Evolutionary conservation across 345 rosid species (phyloP).

Genomic region (Corchorus olitorius): DNA sequence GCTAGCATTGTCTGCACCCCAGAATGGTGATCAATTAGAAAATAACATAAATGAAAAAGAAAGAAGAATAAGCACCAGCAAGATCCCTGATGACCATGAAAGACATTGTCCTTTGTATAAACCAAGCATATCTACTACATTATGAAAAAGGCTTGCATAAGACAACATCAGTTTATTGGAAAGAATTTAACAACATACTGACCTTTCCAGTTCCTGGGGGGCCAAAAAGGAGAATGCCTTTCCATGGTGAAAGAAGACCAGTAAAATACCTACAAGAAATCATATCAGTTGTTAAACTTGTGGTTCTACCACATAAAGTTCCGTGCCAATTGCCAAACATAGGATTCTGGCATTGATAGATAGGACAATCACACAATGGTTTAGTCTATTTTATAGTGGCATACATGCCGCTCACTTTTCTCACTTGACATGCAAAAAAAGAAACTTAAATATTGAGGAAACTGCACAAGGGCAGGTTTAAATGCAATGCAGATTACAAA

Average conservation of each 20-base stretch:
- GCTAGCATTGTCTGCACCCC: slow-evolving; percentile 94
- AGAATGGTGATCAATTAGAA: slow-evolving; percentile 16
- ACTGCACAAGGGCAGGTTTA: not conserved
- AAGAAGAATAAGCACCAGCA: not conserved
- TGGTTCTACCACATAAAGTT: not conserved
- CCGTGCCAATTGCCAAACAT: not conserved
- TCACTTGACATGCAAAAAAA: not conserved
- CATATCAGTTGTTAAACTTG: not conserved
- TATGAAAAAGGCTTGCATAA: not conserved
- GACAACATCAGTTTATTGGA: slow-evolving; percentile 6
- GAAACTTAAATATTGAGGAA: not conserved
- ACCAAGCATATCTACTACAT: not conserved
- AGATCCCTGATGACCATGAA: not conserved
- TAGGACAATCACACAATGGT: not conserved
- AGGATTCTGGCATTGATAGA: not conserved
- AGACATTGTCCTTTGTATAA: not conserved
- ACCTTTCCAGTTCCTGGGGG: slow-evolving; percentile 99
- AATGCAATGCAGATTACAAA: slow-evolving; percentile 1
- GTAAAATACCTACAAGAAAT: slow-evolving; percentile 71
- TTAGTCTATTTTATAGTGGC: not conserved
- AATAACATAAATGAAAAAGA: slow-evolving; percentile 6
- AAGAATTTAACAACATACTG: slow-evolving; percentile 13
- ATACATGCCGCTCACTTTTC: not conserved
- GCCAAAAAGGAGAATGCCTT: slow-evolving; percentile 98
- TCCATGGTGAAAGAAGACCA: slow-evolving; percentile 97